Conservation (phyloP, 2,329 filamentous ascomycete genomes). For the Fusarium equiseti region DNA sequence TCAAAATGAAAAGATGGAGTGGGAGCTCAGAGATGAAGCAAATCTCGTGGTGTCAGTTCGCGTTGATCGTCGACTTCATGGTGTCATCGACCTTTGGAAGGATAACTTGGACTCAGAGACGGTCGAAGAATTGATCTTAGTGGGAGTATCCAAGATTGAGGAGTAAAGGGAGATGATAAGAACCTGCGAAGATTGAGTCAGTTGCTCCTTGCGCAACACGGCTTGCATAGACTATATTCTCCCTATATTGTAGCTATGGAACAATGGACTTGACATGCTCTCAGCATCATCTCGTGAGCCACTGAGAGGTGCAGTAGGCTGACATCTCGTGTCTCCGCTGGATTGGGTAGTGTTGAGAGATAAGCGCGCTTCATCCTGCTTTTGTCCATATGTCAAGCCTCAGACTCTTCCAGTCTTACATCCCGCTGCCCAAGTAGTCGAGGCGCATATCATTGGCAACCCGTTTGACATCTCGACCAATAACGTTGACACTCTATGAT, state of each 20-base stretch:
- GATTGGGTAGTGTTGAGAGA: too few species aligned
- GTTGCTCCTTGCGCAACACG: not conserved
- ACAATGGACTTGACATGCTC: too few species aligned
- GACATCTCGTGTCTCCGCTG: too few species aligned
- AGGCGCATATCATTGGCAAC: not conserved
- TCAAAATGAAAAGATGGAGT: not conserved
- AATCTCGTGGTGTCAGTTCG: not conserved
- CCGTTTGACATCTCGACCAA: not conserved
- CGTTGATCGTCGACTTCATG: not conserved
- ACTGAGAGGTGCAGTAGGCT: too few species aligned
- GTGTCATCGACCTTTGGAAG: not conserved
- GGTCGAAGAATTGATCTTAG: not conserved
- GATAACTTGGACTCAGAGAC: fast-evolving
- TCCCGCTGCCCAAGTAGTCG: not conserved
- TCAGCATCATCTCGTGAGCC: too few species aligned
- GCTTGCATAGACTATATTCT: not conserved
- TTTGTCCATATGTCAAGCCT: too few species aligned
- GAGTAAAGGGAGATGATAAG: not conserved
- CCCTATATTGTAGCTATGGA: too few species aligned
- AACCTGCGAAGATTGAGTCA: not conserved
- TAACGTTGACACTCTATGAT: not conserved
- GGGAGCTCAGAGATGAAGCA: not conserved
- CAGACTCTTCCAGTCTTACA: not conserved
- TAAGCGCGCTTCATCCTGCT: too few species aligned
- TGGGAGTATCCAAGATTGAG: not conserved